phyloP scores from a whole-genome alignment of 805 yeast species.

The Sungouiozyma ichnusensis region DNA sequence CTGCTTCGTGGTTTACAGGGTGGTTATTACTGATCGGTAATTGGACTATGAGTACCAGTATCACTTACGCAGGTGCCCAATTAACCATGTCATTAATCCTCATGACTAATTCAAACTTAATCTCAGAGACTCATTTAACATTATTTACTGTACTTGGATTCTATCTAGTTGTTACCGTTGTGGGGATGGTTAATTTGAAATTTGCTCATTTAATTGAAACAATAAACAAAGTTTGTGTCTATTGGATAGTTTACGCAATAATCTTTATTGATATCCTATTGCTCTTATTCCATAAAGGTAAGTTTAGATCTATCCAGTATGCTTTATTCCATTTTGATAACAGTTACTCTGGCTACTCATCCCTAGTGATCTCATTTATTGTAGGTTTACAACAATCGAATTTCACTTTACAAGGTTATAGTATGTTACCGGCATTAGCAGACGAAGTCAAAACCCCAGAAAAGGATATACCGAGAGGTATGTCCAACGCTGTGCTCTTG shows the following conservation, averaged over 20 bases:
- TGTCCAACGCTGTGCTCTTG: constrained; percentile 51
- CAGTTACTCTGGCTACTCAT: constrained; percentile 60
- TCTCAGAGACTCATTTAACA: constrained; percentile 40
- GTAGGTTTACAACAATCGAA: constrained; percentile 72
- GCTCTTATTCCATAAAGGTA: constrained; percentile 42
- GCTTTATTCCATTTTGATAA: constrained; percentile 62
- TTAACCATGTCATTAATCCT: constrained; percentile 60
- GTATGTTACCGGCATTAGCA: constrained; percentile 69
- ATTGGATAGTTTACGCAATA: constrained; percentile 66
- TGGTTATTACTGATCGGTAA: constrained; percentile 67
- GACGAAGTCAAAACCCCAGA: constrained; percentile 77
- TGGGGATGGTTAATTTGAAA: constrained; percentile 53
- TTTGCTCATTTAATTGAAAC: constrained; percentile 50
- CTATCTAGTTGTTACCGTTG: constrained; percentile 43
- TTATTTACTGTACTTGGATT: constrained; percentile 45
- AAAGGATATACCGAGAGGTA: constrained; percentile 62
- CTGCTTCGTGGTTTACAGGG: constrained; percentile 69
- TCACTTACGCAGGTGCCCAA: constrained; percentile 68
- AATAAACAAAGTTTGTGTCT: constrained; percentile 58
- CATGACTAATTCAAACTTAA: constrained; percentile 44
- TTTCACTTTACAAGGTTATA: constrained; percentile 74
- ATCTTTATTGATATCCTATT: constrained; percentile 54
- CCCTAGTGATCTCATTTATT: constrained; percentile 56
- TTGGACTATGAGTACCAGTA: constrained; percentile 67
- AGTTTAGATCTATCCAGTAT: constrained; percentile 47